phyloP scores from a whole-genome alignment of 345 rosid genomes.

The Salix arbutifolia region DNA sequence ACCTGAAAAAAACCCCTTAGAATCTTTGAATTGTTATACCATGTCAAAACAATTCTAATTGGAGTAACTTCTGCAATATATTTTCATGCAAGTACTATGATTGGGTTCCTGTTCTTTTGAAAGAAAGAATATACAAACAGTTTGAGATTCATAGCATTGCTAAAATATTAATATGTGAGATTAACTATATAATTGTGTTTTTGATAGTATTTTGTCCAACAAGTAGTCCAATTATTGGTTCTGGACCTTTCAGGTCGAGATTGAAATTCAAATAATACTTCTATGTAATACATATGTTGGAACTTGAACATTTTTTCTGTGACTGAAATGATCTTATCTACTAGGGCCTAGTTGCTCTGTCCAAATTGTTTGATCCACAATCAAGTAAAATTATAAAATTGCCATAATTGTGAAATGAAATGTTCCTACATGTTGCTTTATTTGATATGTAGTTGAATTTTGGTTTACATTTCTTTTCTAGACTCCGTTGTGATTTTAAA shows the following conservation, averaged over 20 bases:
- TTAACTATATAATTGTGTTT: background rate
- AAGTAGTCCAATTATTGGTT: background rate
- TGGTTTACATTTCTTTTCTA: background rate
- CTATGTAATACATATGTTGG: background rate
- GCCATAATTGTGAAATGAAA: background rate
- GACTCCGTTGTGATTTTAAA: slow-evolving; percentile 2
- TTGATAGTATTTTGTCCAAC: background rate
- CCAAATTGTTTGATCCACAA: background rate
- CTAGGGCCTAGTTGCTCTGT: background rate
- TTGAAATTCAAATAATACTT: background rate
- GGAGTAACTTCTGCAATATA: background rate
- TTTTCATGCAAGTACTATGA: background rate
- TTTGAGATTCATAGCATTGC: background rate
- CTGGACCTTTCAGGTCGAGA: background rate
- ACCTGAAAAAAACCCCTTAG: background rate
- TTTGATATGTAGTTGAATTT: background rate
- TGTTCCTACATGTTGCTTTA: background rate
- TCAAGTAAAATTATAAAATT: background rate
- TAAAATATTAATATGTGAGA: background rate
- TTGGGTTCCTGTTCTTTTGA: background rate
- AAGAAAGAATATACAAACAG: background rate
- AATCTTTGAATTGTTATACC: background rate
- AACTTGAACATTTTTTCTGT: background rate
- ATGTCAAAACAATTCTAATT: background rate
- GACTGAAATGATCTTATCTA: background rate